Percentiles rank a stretch among this genome's conserved stretches.
These are phyloP conservation scores for Claviceps sp. DNA, from an alignment of 2,329 filamentous ascomycete genomes.

Conservation along the genomic window DNA sequence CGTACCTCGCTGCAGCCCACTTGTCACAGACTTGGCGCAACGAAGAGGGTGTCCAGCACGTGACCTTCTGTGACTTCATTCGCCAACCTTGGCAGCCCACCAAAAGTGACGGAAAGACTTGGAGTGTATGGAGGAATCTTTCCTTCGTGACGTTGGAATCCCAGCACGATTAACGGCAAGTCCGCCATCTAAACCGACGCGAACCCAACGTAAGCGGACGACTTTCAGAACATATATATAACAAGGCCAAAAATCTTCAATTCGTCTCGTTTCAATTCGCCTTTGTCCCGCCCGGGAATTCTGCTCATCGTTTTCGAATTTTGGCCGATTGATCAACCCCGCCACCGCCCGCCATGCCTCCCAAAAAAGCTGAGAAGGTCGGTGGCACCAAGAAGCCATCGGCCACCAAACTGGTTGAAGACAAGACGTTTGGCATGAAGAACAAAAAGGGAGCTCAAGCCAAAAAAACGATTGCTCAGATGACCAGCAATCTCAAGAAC, in stretches of 20 bases:
- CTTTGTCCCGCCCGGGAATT: background rate
- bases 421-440: conserved; percentile 99
- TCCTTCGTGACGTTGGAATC: conserved; percentile 7
- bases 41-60: conserved; percentile 9
- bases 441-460: conserved; percentile 94
- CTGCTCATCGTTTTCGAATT: background rate
- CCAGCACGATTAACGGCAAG: background rate
- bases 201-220: background rate
- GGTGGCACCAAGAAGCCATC: conserved; percentile 41
- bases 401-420: conserved; percentile 57
- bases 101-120: conserved; percentile 9
- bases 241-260: background rate
- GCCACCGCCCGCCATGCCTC: conserved; percentile 49
- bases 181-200: background rate
- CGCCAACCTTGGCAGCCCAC: conserved; percentile 10
- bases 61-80: conserved; percentile 15
- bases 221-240: background rate
- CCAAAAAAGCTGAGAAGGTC: conserved; percentile 48
- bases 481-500: conserved; percentile 58
- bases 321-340: conserved; percentile 7
- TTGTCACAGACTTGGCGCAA: background rate
- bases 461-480: conserved; percentile 79
- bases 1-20: background rate
- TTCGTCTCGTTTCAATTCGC: background rate
- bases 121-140: background rate